These are phyloP conservation scores for Coemansia sp. DNA, from an alignment of 192 early-diverging fungal genomes.

Conservation along the genomic window DNA sequence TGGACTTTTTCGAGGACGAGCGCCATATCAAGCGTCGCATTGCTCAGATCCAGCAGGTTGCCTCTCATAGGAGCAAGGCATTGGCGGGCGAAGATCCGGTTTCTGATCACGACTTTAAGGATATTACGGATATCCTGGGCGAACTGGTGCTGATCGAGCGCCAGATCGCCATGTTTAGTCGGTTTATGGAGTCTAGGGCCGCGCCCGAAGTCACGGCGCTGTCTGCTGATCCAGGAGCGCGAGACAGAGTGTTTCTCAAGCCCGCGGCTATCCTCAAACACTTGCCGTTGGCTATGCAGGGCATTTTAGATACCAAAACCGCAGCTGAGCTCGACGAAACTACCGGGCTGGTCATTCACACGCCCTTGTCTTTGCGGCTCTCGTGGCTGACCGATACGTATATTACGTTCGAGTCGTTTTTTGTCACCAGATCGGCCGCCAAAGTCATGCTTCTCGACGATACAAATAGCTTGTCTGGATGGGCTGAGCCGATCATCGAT, in stretches of 20 bases:
- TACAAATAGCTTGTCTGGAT: slow-evolving; percentile 28
- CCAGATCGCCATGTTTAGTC: slow-evolving; percentile 73
- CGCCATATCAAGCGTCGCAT: slow-evolving; percentile 58
- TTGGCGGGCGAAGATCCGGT: slow-evolving; percentile 30
- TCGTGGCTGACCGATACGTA: slow-evolving; percentile 46
- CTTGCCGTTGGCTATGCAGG: slow-evolving; percentile 19
- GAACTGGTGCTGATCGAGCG: slow-evolving; percentile 87
- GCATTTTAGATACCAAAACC: neutral
- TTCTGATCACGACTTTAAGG: slow-evolving; percentile 69
- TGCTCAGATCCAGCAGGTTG: slow-evolving; percentile 41
- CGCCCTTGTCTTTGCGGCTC: slow-evolving; percentile 32
- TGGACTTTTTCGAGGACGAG: slow-evolving; percentile 83
- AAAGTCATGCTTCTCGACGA: slow-evolving; percentile 54
- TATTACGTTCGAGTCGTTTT: slow-evolving; percentile 40
- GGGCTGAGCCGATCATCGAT: slow-evolving; percentile 17
- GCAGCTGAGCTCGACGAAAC: slow-evolving; percentile 10
- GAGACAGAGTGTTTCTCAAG: slow-evolving; percentile 34
- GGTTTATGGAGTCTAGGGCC: slow-evolving; percentile 84
- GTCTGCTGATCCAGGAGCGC: slow-evolving; percentile 8
- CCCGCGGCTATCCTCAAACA: slow-evolving; percentile 17
- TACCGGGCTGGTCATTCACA: slow-evolving; percentile 36
- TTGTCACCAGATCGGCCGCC: slow-evolving; percentile 29
- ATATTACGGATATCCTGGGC: slow-evolving; percentile 75
- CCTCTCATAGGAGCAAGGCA: slow-evolving; percentile 9
- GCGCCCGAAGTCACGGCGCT: slow-evolving; percentile 47